Evolutionary conservation across 1,284 basidiomycete species (phyloP), one percentile per base, ranked within the genome.

Genomic region (Ganoderma lucidum): DNA sequence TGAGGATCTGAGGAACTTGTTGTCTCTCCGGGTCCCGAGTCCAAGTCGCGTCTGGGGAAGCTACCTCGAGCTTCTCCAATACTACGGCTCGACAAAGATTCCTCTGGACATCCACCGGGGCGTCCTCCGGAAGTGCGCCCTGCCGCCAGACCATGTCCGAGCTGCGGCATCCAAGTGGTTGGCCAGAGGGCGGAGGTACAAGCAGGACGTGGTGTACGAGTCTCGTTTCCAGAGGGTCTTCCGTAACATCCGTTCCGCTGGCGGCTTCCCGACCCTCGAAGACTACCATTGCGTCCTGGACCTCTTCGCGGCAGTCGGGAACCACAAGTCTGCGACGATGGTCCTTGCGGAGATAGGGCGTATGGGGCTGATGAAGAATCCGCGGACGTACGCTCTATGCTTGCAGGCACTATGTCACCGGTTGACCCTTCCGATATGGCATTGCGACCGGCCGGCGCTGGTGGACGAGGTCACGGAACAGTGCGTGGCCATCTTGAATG

Each of bases 241-340:
- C 69, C 84, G 83, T 63, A 92, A 92, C 77, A 93, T 94, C 42
- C 87, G 88, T 64, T 80, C 83, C 45, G 76, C 84, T 19, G 88
- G 88, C 9, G 76, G 75, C 55, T 79, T 75, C 39, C 90, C 92
- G 2, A 76, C 81, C 6, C 69, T 90, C 63, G 86, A 88, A 2
- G 93, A 94, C 77, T 94, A 91, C 77, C 85, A 94, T 77, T 90
- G 90, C 75, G 81, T 95, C 64, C 78, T 95, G 63, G 84, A 86
- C 70, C 91, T 93, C 68, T 93, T 93, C 71, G 90, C 92, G 51
- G 87, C 90, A 0, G 87, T 88, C 3, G 93, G 93, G 6, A 86
- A 94, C 75, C 82, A 88, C 73, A 74, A 81, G 30, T 91, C 90
- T 10, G 84, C 86, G 19, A 81, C 86, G 74, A 78, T 85, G 63